A percentile compares a stretch with the other conserved stretches of the same genome.
Evolutionary conservation across 2,329 filamentous ascomycete genomes (phyloP).

Genomic region (Ascomycota sp.): DNA sequence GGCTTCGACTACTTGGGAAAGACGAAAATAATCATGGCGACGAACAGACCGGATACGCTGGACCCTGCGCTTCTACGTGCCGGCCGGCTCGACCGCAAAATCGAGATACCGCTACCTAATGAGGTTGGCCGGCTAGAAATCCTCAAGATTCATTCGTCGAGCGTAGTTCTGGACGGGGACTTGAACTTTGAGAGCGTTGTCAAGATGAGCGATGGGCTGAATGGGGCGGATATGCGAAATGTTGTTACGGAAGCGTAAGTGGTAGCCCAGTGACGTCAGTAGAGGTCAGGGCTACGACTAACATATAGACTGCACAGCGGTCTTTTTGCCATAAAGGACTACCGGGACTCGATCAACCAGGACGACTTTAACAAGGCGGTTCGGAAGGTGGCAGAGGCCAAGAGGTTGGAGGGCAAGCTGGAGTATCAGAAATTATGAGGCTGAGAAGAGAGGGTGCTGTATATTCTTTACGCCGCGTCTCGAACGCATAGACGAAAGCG

Average conservation of each 20-base stretch:
- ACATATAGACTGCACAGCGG: constrained; percentile 32
- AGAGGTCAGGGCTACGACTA: not conserved
- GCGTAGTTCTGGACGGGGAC: constrained; percentile 78
- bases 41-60: constrained; percentile 88
- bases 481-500: no score
- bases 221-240: constrained; percentile 92
- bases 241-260: constrained; percentile 96
- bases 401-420: constrained; percentile 96
- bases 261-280: not conserved
- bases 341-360: constrained; percentile 87
- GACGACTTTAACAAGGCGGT: constrained; percentile 99
- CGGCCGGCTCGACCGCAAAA: constrained; percentile 87
- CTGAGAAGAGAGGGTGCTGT: no score
- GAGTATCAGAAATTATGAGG: constrained; percentile 84
- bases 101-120: constrained; percentile 92
- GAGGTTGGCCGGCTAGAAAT: constrained; percentile 93
- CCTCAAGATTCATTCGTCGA: constrained; percentile 84
- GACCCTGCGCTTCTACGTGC: constrained; percentile 85
- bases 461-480: no score
- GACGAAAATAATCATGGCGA: constrained; percentile 99
- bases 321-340: constrained; percentile 95
- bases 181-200: constrained; percentile 98
- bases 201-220: constrained; percentile 98
- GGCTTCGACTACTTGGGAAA: constrained; percentile 98
- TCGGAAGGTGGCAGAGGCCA: constrained; percentile 86